Conservation (phyloP, 2,329 filamentous ascomycete genomes). For the Sporothrix euskadiensis region DNA sequence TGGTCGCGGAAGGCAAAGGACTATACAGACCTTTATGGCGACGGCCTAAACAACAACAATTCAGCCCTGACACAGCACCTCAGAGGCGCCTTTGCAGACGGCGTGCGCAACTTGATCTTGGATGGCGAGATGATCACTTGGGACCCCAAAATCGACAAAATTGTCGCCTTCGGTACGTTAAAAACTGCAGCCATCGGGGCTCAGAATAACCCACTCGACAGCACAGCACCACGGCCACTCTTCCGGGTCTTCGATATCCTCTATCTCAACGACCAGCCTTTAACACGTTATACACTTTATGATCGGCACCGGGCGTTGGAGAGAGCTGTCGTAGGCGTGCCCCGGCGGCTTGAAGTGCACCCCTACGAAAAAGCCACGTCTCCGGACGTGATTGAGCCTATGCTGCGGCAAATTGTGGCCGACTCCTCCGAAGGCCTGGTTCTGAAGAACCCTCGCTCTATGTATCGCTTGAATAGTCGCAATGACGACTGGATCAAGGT, state of each 20-base stretch:
- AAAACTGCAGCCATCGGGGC: slow-evolving; percentile 86
- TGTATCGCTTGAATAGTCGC: slow-evolving; percentile 83
- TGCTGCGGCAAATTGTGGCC: slow-evolving; percentile 78
- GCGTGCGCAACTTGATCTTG: slow-evolving; percentile 82
- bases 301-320: slow-evolving; percentile 77
- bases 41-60: slow-evolving; percentile 69
- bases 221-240: slow-evolving; percentile 68
- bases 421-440: slow-evolving; percentile 88
- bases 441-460: slow-evolving; percentile 86
- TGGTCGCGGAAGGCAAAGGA: slow-evolving; percentile 97
- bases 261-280: slow-evolving; percentile 75
- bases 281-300: slow-evolving; percentile 80
- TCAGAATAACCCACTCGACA: slow-evolving; percentile 68
- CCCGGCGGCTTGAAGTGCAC: slow-evolving; percentile 82
- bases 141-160: slow-evolving; percentile 82
- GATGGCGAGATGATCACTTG: slow-evolving; percentile 99
- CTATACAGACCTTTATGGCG: slow-evolving; percentile 91
- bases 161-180: slow-evolving; percentile 86
- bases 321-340: slow-evolving; percentile 66
- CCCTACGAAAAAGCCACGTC: slow-evolving; percentile 65
- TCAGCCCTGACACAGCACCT: slow-evolving; percentile 80
- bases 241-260: slow-evolving; percentile 90
- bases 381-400: slow-evolving; percentile 72
- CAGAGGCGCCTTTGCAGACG: slow-evolving; percentile 70
- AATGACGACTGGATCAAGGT: slow-evolving; percentile 99